A percentile compares a stretch with the other conserved stretches of the same genome.
These are phyloP conservation scores for Fusarium domesticum DNA, from an alignment of 2,329 filamentous ascomycete genomes.

Conservation along the genomic window DNA sequence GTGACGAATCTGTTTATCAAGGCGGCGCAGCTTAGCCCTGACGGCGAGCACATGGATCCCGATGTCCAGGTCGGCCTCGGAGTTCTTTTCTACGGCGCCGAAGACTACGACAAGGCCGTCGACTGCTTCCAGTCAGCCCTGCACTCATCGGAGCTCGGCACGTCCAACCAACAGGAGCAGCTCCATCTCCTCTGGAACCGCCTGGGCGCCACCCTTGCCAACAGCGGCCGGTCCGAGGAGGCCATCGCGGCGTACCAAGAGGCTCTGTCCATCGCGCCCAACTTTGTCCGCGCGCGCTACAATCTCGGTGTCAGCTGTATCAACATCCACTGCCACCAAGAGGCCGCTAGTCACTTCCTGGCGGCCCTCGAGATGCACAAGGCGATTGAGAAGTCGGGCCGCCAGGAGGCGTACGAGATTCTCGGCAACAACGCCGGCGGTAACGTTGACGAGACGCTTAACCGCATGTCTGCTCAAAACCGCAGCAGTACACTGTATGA, in stretches of 20 bases:
- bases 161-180: conserved; percentile 79
- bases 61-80: conserved; percentile 97
- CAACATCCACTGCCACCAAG: conserved; percentile 91
- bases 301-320: conserved; percentile 96
- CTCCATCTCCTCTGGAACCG: conserved; percentile 96
- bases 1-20: conserved; percentile 89
- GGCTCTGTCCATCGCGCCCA: conserved; percentile 83
- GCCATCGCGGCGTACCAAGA: conserved; percentile 96
- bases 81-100: conserved; percentile 94
- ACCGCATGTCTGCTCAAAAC: conserved; percentile 90
- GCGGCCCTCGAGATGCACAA: conserved; percentile 95
- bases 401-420: conserved; percentile 79
- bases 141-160: conserved; percentile 77
- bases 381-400: conserved; percentile 80
- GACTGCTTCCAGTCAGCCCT: conserved; percentile 96
- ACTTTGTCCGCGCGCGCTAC: conserved; percentile 95
- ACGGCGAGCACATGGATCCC: conserved; percentile 94
- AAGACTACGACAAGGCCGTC: conserved; percentile 97
- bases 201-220: conserved; percentile 91
- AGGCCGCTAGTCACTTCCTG: conserved; percentile 89
- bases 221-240: conserved; percentile 89
- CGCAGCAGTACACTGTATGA: conserved; percentile 96
- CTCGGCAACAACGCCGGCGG: conserved; percentile 53
- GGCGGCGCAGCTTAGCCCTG: conserved; percentile 86
- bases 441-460: conserved; percentile 66